Conservation (phyloP, 305 asterid genomes). For the Solanum hybrid region DNA sequence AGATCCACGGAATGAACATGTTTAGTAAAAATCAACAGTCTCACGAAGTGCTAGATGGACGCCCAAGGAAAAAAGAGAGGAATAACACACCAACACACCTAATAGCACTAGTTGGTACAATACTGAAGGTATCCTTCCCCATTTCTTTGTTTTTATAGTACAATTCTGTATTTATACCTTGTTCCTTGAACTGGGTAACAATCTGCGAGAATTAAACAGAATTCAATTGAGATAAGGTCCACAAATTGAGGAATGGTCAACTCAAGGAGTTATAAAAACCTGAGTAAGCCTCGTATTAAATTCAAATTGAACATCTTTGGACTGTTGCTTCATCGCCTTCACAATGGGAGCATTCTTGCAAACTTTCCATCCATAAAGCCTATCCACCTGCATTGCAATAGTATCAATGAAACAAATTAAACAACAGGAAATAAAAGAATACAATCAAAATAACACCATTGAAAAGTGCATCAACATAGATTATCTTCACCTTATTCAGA, state of each 20-base stretch:
- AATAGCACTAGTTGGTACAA: constrained; percentile 95
- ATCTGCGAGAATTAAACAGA: constrained; percentile 35
- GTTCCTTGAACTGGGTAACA: constrained; percentile 75
- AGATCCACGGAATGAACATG: neutral
- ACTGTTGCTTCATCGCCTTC: constrained; percentile 75
- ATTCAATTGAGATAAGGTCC: constrained; percentile 12
- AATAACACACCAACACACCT: constrained; percentile 44
- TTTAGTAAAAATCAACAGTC: constrained; percentile 1
- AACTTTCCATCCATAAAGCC: constrained; percentile 84
- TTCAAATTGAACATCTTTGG: constrained; percentile 62
- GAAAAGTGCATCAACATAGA: neutral
- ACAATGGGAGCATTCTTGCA: constrained; percentile 74
- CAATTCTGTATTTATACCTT: constrained; percentile 88
- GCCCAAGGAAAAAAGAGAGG: neutral
- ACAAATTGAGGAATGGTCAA: constrained; percentile 8
- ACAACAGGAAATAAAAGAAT: neutral
- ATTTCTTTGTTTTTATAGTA: constrained; percentile 82
- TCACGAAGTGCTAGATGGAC: neutral
- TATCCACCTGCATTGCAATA: constrained; percentile 56
- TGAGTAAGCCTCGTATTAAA: constrained; percentile 64
- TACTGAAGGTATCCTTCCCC: constrained; percentile 70
- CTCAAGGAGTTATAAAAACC: constrained; percentile 25
- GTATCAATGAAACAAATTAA: constrained; percentile 6
- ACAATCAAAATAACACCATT: constrained; percentile 4
- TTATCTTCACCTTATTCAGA: constrained; percentile 74